Conservation (phyloP, 2,329 filamentous ascomycete species). For the Trichothecium sympodiale region DNA sequence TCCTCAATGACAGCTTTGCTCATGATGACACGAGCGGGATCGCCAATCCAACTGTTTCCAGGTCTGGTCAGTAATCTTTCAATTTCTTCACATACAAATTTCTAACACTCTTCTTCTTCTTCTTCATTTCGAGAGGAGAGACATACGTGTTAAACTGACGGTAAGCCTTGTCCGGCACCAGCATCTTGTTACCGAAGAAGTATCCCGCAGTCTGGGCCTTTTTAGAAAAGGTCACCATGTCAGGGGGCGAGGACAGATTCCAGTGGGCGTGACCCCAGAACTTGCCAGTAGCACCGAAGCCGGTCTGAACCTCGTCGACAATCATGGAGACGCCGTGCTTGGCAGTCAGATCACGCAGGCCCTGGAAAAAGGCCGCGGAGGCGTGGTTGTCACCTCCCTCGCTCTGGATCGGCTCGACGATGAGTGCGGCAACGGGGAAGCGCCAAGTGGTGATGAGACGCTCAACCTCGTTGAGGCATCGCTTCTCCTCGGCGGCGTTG, state of each 20-base stretch:
- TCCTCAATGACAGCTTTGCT: constrained; percentile 71
- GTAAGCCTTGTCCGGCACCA: constrained; percentile 72
- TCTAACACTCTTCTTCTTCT: too few relatives aligned
- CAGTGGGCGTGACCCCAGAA: constrained; percentile 87
- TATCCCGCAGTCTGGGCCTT: constrained; percentile 80
- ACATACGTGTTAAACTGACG: constrained; percentile 66
- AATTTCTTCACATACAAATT: neutral
- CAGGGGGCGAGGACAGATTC: constrained; percentile 59
- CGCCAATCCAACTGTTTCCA: constrained; percentile 57
- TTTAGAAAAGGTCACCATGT: constrained; percentile 85
- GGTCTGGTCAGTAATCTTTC: neutral
- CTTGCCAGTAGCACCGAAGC: constrained; percentile 73
- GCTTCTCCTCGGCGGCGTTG: constrained; percentile 60
- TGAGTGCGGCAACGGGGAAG: constrained; percentile 60
- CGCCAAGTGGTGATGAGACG: constrained; percentile 54
- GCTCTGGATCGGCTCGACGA: constrained; percentile 73
- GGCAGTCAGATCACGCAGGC: constrained; percentile 60
- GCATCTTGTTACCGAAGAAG: constrained; percentile 65
- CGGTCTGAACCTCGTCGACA: constrained; percentile 77
- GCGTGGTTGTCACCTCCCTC: constrained; percentile 81
- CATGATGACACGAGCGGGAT: constrained; percentile 65
- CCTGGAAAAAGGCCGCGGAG: constrained; percentile 66
- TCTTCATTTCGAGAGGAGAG: too few relatives aligned
- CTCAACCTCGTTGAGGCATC: constrained; percentile 65
- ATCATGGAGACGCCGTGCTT: constrained; percentile 63